Conservation (phyloP, 2,329 filamentous ascomycete species). For the Thermomyces lanuginosus region DNA sequence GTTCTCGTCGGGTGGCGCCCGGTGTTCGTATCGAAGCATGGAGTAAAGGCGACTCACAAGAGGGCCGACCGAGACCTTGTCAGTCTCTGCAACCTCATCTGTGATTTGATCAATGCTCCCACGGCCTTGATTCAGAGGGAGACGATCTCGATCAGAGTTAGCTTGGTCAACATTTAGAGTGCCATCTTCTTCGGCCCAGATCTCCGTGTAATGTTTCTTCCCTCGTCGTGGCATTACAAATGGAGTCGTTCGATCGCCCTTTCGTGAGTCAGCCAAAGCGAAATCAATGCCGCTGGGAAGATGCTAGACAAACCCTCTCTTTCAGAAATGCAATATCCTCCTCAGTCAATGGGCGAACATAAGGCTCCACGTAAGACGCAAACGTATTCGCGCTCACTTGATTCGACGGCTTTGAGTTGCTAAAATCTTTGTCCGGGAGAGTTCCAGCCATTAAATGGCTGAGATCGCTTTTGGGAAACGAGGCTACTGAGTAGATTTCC, state of each 20-base stretch:
- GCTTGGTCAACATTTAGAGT: constrained; percentile 55
- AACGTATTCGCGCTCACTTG: constrained; percentile 93
- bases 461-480: constrained; percentile 67
- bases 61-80: constrained; percentile 76
- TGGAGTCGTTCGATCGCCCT: constrained; percentile 63
- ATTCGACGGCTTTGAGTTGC: constrained; percentile 77
- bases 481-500: constrained; percentile 71
- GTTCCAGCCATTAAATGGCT: constrained; percentile 73
- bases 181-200: constrained; percentile 91
- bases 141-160: constrained; percentile 44
- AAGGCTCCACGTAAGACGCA: constrained; percentile 80
- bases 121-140: constrained; percentile 64
- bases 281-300: constrained; percentile 5
- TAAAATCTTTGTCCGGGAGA: constrained; percentile 89
- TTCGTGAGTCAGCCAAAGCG: constrained; percentile 3
- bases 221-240: constrained; percentile 78
- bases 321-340: constrained; percentile 87
- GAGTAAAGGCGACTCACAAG: constrained; percentile 68
- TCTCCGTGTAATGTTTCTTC: constrained; percentile 68
- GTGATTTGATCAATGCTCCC: constrained; percentile 75
- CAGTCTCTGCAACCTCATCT: constrained; percentile 73
- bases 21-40: constrained; percentile 59
- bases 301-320: constrained; percentile 44
- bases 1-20: constrained; percentile 37
- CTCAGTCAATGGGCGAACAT: constrained; percentile 74